phyloP scores from a whole-genome alignment of 176 grass and related monocot genomes.

The Oryza punctata region DNA sequence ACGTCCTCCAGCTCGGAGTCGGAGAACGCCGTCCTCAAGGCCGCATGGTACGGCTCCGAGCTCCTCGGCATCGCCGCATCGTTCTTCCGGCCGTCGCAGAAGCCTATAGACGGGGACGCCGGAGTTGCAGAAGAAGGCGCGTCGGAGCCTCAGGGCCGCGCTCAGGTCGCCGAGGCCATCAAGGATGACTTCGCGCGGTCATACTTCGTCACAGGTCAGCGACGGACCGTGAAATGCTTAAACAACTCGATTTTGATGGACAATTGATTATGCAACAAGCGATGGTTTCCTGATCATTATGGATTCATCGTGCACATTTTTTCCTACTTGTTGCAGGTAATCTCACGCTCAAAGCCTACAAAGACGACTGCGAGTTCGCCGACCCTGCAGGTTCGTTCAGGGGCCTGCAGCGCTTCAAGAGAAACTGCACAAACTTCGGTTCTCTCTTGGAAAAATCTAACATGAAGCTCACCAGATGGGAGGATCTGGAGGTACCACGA shows the following conservation, averaged over 20 bases:
- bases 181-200: constrained; percentile 84
- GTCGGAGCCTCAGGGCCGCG: constrained; percentile 20
- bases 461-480: constrained; percentile 97
- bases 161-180: constrained; percentile 64
- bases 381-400: constrained; percentile 87
- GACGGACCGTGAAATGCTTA: background rate
- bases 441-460: constrained; percentile 80
- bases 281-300: background rate
- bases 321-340: constrained; percentile 41
- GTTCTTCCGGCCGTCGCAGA: constrained; percentile 46
- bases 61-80: constrained; percentile 82
- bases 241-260: background rate
- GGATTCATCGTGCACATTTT: background rate
- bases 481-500: constrained; percentile 59
- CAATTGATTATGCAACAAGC: background rate
- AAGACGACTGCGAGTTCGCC: constrained; percentile 87
- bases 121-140: background rate
- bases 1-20: constrained; percentile 57
- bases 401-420: constrained; percentile 74
- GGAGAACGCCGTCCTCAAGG: constrained; percentile 76
- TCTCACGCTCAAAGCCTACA: constrained; percentile 68
- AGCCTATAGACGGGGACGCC: constrained; percentile 8
- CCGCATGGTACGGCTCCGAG: constrained; percentile 91
- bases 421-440: constrained; percentile 93
- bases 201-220: constrained; percentile 90